Evolutionary conservation across 208 protist species (phyloP), one percentile per base, ranked within the genome.

Genomic region (Leishmania amazonensis): DNA sequence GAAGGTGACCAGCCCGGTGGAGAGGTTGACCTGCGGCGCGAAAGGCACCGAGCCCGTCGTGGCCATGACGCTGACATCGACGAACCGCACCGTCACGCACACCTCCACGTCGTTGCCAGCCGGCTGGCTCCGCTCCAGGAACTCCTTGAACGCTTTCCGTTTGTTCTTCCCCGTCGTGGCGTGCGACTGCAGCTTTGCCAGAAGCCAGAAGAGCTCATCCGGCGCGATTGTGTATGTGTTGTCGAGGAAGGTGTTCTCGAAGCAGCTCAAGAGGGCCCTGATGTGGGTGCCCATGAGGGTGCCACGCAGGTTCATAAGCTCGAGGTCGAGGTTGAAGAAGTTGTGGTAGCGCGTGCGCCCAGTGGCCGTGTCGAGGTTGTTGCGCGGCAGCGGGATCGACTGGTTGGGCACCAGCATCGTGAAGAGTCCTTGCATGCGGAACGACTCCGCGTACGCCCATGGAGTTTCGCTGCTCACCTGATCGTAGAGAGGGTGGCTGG

Each of bases 131-230:
- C 79, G 82, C 82, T 93, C 87, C 13, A 95, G 65, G 79, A 91
- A 97, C 49, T 90, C 76, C 80, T 93, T 93, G 68, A 94, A 94
- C 85, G 90, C 88, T 74, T 92, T 94, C 13, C 91, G 90, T 64
- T 90, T 88, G 81, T 97, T 97, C 80, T 93, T 90, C 17, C 91
- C 91, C 35, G 83, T 87, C 47, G 90, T 83, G 6, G 89, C 88
- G 79, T 96, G 89, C 57, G 91, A 93, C 79, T 96, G 90, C 75
- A 95, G 84, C 81, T 93, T 95, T 13, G 89, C 91, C 3, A 94
- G 87, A 7, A 95, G 92, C 93, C 95, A 97, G 84, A 95, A 97
- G 1, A 97, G 89, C 65, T 97, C 92, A 51, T 95, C 90, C 0
- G 93, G 93, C 35, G 80, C 58, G 76, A 97, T 90, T 35, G 91